These are phyloP conservation scores for Scleromitrula shiraiana DNA, from an alignment of 2,329 filamentous ascomycete genomes.

Conservation along the genomic window DNA sequence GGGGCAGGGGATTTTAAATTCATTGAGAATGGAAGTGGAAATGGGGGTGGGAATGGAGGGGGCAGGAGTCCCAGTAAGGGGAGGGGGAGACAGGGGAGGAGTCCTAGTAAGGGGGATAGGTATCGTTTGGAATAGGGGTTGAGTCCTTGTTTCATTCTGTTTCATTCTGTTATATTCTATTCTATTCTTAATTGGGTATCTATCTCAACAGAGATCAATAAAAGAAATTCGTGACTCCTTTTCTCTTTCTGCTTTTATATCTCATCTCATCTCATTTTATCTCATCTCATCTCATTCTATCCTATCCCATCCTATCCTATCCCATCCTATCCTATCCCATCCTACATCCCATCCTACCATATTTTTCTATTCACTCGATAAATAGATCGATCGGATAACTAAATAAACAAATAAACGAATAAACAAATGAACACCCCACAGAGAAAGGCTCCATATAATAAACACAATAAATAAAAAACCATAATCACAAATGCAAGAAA, in stretches of 20 bases:
- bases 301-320: not conserved
- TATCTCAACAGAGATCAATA: too few relatives aligned
- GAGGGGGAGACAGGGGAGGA: conserved; percentile 15
- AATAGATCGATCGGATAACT: too few relatives aligned
- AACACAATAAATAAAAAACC: too few relatives aligned
- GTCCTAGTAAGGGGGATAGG: conserved; percentile 22
- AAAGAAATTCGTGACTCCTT: too few relatives aligned
- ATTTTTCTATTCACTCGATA: too few relatives aligned
- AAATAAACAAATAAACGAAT: too few relatives aligned
- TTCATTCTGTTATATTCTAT: not conserved
- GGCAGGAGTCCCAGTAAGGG: conserved; percentile 25
- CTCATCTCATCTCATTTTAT: not conserved
- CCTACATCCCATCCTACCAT: not conserved
- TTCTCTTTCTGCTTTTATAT: too few relatives aligned
- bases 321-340: not conserved
- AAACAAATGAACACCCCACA: too few relatives aligned
- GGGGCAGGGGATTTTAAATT: not conserved
- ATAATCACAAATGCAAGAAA: too few relatives aligned
- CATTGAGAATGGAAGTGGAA: not conserved
- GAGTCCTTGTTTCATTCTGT: not conserved
- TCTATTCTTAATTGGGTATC: too few relatives aligned
- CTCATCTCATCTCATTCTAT: not conserved
- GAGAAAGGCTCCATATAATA: too few relatives aligned
- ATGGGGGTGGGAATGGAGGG: not conserved
- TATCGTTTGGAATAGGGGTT: conserved; percentile 8